Base-by-base conservation (phyloP, 2,329 filamentous ascomycete species). In the Colletotrichum lentis region DNA sequence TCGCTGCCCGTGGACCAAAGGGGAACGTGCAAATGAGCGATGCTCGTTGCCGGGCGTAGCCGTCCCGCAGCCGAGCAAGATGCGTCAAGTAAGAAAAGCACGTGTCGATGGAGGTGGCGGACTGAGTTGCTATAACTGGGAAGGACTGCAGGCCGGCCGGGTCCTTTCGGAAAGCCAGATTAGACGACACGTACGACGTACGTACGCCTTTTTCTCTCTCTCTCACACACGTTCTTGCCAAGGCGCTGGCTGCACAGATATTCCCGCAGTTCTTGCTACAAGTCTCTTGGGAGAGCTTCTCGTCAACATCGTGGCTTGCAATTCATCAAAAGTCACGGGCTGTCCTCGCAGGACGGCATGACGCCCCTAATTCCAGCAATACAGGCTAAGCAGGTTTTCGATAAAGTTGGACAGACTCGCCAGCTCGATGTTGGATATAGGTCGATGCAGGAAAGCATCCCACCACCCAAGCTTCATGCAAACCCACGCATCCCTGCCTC, bases 401-500 rank as follows among this genome's bases (percentile, higher is more conserved):
- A 8, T 22, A 35, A 5, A n/a, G 18, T 5, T 14, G 46, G 43
- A 39, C n/a, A 31, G 14, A 49, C 14, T 39, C 52, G n/a, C 8
- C 43, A 22, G 12, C 57, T 22, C 53, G 24, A 35, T 12, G 35
- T 35, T 22, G 22, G 35, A 24, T 2, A 49, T 11, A 43, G 22
- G 37, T 39, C 46, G 37, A 27, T 37, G 18, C 43, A n/a, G 12
- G 24, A 44, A 47, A 20, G 22, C 37, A 27, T 3, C 8, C 27
- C 47, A 39, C 46, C 14, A 27, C 24, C 52, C 37, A 44, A 27
- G 62, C 55, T 57, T 18, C 7, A 56, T 57, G 59, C 49, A 62
- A 55, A 50, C 22, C 43, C 18, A 52, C 27, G 37, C 41, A 55
- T 12, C 58, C 64, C 50, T 56, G 12, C 58, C 52, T 44, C 47